Evolutionary conservation across 176 grass and related monocot genomes (phyloP).

Genomic region (Saccharum spontaneum): DNA sequence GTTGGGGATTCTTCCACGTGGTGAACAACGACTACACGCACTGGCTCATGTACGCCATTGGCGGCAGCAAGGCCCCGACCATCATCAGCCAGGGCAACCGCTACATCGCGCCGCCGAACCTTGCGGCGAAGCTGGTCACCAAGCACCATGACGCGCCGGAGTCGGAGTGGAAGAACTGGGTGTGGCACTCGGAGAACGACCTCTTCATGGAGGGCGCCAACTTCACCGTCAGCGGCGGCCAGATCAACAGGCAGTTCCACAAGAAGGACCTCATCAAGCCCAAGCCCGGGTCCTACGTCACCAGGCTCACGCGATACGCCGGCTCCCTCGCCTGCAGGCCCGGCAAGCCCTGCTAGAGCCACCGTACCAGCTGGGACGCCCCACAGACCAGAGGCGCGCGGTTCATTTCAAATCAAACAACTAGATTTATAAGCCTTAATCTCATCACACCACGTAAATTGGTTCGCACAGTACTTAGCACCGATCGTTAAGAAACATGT

Average conservation of each 20-base stretch:
- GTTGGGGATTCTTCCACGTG: slow-evolving; percentile 91
- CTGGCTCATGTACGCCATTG: slow-evolving; percentile 89
- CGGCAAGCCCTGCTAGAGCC: slow-evolving; percentile 50
- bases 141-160: slow-evolving; percentile 52
- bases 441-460: neutral
- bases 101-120: slow-evolving; percentile 71
- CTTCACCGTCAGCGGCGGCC: slow-evolving; percentile 53
- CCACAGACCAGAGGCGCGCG: neutral
- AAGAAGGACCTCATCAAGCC: slow-evolving; percentile 59
- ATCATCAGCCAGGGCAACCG: slow-evolving; percentile 93
- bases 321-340: slow-evolving; percentile 49
- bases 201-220: slow-evolving; percentile 65
- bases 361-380: neutral
- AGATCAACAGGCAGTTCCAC: slow-evolving; percentile 17
- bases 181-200: slow-evolving; percentile 74
- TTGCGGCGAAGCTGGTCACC: slow-evolving; percentile 66
- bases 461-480: neutral
- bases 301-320: slow-evolving; percentile 66
- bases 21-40: slow-evolving; percentile 97
- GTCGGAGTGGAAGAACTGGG: slow-evolving; percentile 70
- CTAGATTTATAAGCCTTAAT: neutral
- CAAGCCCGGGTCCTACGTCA: slow-evolving; percentile 58
- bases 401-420: neutral
- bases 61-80: slow-evolving; percentile 76
- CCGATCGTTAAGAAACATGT: neutral